These are phyloP conservation scores for Verticillium nonalfalfae DNA, from an alignment of 2,329 filamentous ascomycete species.

Conservation along the genomic window DNA sequence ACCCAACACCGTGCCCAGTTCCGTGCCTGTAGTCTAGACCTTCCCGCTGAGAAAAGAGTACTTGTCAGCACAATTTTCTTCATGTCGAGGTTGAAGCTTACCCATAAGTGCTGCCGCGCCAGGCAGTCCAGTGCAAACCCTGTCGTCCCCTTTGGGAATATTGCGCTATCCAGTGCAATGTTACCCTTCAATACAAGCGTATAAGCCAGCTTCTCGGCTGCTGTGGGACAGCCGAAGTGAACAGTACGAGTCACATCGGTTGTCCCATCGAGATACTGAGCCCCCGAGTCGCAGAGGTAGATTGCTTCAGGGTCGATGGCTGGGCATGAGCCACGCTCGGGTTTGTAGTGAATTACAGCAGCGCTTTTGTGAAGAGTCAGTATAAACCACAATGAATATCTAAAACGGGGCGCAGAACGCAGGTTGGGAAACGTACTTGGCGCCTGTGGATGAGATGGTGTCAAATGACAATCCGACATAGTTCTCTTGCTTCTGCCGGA, in stretches of 20 bases:
- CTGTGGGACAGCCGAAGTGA: conserved; percentile 81
- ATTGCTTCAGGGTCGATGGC: conserved; percentile 77
- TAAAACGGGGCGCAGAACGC: neutral
- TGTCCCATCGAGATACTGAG: conserved; percentile 92
- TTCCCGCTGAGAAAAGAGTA: conserved; percentile 39
- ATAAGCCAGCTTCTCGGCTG: conserved; percentile 81
- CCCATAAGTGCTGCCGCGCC: conserved; percentile 89
- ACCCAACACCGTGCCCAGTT: conserved; percentile 92
- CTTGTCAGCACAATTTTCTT: conserved; percentile 13
- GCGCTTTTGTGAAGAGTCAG: conserved; percentile 48
- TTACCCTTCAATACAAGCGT: conserved; percentile 93
- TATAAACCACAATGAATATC: neutral
- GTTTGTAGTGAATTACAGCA: conserved; percentile 93
- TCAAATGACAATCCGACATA: conserved; percentile 91
- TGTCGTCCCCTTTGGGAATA: conserved; percentile 93
- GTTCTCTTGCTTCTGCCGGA: conserved; percentile 61
- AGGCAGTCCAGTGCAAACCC: conserved; percentile 86
- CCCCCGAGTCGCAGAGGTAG: conserved; percentile 95
- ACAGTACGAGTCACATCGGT: conserved; percentile 93
- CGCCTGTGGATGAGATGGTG: conserved; percentile 90
- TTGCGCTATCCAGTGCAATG: conserved; percentile 76
- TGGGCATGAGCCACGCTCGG: conserved; percentile 75
- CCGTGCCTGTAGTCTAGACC: conserved; percentile 95
- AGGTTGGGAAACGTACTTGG: conserved; percentile 48
- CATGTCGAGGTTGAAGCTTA: conserved; percentile 27